Base-by-base conservation (phyloP, 148 eudicot genomes). In the Suaeda aralocaspica region DNA sequence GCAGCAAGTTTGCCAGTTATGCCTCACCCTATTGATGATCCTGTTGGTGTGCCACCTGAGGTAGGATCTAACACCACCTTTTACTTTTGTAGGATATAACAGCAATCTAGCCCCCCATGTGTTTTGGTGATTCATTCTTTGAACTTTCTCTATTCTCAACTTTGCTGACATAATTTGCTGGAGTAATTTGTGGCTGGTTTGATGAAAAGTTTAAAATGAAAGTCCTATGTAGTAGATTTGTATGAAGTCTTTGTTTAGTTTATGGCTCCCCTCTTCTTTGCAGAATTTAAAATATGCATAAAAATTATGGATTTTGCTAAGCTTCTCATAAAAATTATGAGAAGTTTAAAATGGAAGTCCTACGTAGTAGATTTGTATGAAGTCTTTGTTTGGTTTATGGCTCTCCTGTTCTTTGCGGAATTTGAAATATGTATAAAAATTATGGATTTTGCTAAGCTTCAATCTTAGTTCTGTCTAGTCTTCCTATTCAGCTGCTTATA, bases 11-110 rank as follows among this genome's bases (percentile, higher is more conserved):
- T 79, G 64, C 75, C 80, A 11, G 73, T 69, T 53, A 72, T 74
- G 34, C 73, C 84, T 75, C 82, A 75, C 78, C 79, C 69, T 51
- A 45, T 78, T 71, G 88, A 84, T 61, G 91, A 84, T 83, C 87
- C 86, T 26, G 76, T 78, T 68, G 89, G 83, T 67, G 93, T 86
- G 69, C 99, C 92, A 74, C 91, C 93, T 45, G 99, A 93, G 98
- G 98, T 93, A 88, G 70, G 15, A 57, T 19, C 11, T 69, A 26
- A 21, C n/a, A 56, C 21, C 24, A 30, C n/a, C n/a, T n/a, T n/a
- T n/a, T n/a, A n/a, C n/a, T n/a, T n/a, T n/a, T n/a, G n/a, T n/a
- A n/a, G n/a, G n/a, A n/a, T n/a, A n/a, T n/a, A n/a, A n/a, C n/a
- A n/a, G n/a, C 24, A 18, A 11, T 34, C 33, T 57, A 25, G 41